Base-by-base conservation (phyloP, 164 flowering plant species). In the Berberis vulgaris region DNA sequence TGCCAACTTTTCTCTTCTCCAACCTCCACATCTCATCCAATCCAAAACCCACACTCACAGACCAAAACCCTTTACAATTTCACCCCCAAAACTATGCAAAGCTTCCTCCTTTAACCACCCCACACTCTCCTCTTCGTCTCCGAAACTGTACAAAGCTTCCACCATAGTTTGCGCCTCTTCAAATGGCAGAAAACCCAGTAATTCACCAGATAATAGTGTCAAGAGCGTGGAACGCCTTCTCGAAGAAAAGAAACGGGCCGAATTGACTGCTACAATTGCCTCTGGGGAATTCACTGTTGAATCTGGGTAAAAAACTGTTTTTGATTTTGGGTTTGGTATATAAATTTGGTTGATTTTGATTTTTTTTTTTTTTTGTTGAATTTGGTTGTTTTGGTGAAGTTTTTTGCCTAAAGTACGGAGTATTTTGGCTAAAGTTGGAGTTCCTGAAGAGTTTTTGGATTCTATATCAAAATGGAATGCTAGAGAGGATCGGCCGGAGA, bases 281-380 rank as follows among this genome's bases (percentile, higher is more conserved):
- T 94, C 97, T 59, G 97, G 96, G 2, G 93, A 79, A 69, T 88
- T 91, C 80, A 88, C 99, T 3, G 91, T 86, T 1, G 72, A 78
- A 70, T 72, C 92, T 58, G 78, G 96, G 98, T 94, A 77, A 41
- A 41, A 4, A 10, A 63, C 26, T 26, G 26, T 26, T 26, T 26
- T 26, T 26, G 26, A 26, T 26, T 26, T 26, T 26, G 26, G 26
- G 26, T 26, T 26, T 26, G 45, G 45, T 40, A 59, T 7, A 55
- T n/a, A 43, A 61, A 47, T 1, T n/a, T 44, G 1, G 26, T 26
- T 54, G 49, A 44, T 45, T 46, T 60, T 60, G 62, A 12, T 60
- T 57, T 50, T 55, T 6, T 43, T 60, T 63, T 43, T 8, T 59
- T 68, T 57, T 67, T 56, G 53, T 42, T 13, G 10, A 26, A 26